Evolutionary conservation across 257 asterid species (phyloP), one percentile per base, ranked within the genome.

Genomic region (Solanum acaule): DNA sequence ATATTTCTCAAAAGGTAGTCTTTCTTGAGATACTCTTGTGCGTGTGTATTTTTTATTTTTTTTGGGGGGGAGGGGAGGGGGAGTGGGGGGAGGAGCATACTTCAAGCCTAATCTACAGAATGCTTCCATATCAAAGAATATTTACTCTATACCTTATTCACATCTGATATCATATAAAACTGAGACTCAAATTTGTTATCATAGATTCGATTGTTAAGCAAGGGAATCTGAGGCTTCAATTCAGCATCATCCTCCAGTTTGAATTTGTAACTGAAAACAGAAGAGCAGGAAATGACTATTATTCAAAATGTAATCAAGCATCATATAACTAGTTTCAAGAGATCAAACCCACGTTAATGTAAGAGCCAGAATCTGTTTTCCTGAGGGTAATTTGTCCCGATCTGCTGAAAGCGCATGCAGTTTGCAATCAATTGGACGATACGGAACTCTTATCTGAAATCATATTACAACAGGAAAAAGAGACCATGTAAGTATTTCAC

Each of bases 111-210:
- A 44, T 27, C 68, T 46, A 46, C 31, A 59, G 84, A 78, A 78
- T 79, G 40, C 38, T 68, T 87, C 73, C 81, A 81, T 63, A 85
- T 82, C 25, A 38, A 67, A 67, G 8, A 70, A 73, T 85, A 89
- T 63, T 81, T 63, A 79, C 40, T 87, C 87, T 87, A 91, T 91
- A 97, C 99, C 98, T 96, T 96, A 93, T 97, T 96, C 83, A 94
- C 38, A 94, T 97, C 99, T 20, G 99, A 97, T 92, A 97, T 96
- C 98, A 96, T 94, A 88, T 97, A 97, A 91, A 97, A 97, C 87
- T 97, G 99, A 91, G 99, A 91, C 93, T 97, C 99, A 88, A 97
- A 95, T 90, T 97, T 96, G 91, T 94, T 97, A 89, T 97, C 99
- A 87, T 97, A 97, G 86, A 96, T 94, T 38, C 99, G 98, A 89